phyloP scores from a whole-genome alignment of 2,329 filamentous ascomycete species.

The Microascus cirrosus region DNA sequence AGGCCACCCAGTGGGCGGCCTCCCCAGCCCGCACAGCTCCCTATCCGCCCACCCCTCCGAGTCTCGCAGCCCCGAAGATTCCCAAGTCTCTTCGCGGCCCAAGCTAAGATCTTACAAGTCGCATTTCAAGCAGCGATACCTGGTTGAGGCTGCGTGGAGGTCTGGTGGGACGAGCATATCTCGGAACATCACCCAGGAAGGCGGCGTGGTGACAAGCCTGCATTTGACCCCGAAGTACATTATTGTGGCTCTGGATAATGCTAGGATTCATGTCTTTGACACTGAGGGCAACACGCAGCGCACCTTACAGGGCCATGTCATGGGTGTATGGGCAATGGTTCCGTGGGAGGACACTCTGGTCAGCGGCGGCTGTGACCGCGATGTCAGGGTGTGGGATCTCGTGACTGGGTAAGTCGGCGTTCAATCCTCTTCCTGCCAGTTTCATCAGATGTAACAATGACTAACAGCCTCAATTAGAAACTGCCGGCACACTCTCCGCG shows the following conservation, averaged over 20 bases:
- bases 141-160: slow-evolving; percentile 95
- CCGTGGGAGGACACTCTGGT: slow-evolving; percentile 94
- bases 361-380: slow-evolving; percentile 90
- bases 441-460: neutral
- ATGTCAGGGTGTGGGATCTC: slow-evolving; percentile 95
- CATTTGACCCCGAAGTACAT: slow-evolving; percentile 95
- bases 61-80: slow-evolving; percentile 46
- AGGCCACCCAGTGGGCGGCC: slow-evolving; percentile 5
- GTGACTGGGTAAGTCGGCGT: slow-evolving; percentile 61
- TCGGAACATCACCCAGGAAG: slow-evolving; percentile 87
- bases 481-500: slow-evolving; percentile 73
- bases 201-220: slow-evolving; percentile 90
- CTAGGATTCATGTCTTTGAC: slow-evolving; percentile 97
- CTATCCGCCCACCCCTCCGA: slow-evolving; percentile 32
- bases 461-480: slow-evolving; percentile 16
- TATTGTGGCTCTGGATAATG: slow-evolving; percentile 93
- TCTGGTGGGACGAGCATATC: slow-evolving; percentile 77
- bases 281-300: slow-evolving; percentile 80
- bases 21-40: slow-evolving; percentile 22
- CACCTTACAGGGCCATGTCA: slow-evolving; percentile 88
- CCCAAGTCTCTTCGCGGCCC: slow-evolving; percentile 31
- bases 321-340: slow-evolving; percentile 99
- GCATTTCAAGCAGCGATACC: slow-evolving; percentile 94
- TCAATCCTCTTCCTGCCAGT: neutral
- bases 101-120: slow-evolving; percentile 81